A percentile compares a stretch with the other conserved stretches of the same genome.
Evolutionary conservation across 352 stramenopile genomes (phyloP).

Genomic region (Phytophthora vignae): DNA sequence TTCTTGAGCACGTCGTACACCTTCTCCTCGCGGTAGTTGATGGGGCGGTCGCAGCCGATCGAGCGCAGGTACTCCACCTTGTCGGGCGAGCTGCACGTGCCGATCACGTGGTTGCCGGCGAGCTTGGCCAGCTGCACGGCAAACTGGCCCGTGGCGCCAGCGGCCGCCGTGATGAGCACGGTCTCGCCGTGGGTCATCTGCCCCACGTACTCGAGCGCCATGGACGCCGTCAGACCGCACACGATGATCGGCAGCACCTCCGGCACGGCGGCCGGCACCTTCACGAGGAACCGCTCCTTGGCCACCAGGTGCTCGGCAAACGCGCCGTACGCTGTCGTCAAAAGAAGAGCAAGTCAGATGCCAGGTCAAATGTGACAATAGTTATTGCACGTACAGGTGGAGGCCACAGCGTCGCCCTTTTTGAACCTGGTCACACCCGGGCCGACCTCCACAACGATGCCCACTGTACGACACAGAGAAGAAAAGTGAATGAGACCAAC

Average conservation of each 20-base stretch:
- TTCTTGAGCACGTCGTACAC: constrained; percentile 64
- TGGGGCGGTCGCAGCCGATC: constrained; percentile 77
- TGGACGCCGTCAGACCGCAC: constrained; percentile 54
- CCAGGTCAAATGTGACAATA: neutral
- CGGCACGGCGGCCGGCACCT: constrained; percentile 35
- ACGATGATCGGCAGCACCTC: constrained; percentile 56
- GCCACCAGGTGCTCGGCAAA: constrained; percentile 63
- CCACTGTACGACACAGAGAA: constrained; percentile 32
- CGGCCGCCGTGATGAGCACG: constrained; percentile 66
- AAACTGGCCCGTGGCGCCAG: constrained; percentile 85
- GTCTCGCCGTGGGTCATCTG: constrained; percentile 71
- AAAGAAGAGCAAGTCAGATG: constrained; percentile 2
- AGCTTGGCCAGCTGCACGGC: constrained; percentile 89
- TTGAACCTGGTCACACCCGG: constrained; percentile 57
- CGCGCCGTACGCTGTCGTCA: constrained; percentile 45
- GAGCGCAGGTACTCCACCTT: constrained; percentile 85
- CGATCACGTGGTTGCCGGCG: constrained; percentile 81
- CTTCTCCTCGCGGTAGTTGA: constrained; percentile 89
- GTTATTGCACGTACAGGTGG: constrained; percentile 35
- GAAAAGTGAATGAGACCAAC: neutral
- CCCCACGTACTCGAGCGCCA: constrained; percentile 60
- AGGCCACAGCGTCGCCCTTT: constrained; percentile 59
- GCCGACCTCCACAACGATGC: constrained; percentile 53
- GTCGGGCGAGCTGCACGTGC: constrained; percentile 82
- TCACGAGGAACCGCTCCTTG: constrained; percentile 41